phyloP scores from a whole-genome alignment of 495 filamentous ascomycete species.

The Polyplosphaeria fusca region DNA sequence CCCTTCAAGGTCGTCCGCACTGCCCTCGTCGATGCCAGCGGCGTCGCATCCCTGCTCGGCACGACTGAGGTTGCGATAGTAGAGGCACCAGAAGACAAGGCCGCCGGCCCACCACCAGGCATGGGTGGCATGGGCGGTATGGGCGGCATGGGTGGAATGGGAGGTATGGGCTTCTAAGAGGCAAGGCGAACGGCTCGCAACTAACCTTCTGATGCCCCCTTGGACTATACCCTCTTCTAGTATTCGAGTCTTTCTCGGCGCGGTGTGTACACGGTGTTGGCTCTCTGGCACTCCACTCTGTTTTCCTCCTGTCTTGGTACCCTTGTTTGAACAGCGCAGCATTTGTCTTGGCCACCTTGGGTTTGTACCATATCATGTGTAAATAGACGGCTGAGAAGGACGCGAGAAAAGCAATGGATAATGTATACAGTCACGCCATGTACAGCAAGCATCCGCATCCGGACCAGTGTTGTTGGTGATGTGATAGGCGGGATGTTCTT shows the following conservation, averaged over 20 bases:
- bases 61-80: conserved; percentile 98
- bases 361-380: conserved; percentile 35
- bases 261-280: conserved; percentile 27
- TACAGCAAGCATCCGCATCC: background rate
- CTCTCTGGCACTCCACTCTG: conserved; percentile 30
- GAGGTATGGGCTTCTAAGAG: conserved; percentile 35
- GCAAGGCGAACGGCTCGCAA: conserved; percentile 11
- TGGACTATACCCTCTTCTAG: conserved; percentile 29
- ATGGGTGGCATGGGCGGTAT: conserved; percentile 56
- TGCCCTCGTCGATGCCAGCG: conserved; percentile 86
- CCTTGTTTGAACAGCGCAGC: conserved; percentile 22
- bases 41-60: conserved; percentile 93
- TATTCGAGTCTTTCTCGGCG: conserved; percentile 9
- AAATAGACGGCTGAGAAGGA: conserved; percentile 12
- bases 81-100: conserved; percentile 93
- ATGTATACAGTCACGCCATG: background rate
- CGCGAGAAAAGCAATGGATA: conserved; percentile 5
- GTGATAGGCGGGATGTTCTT: background rate
- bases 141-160: conserved; percentile 32
- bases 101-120: conserved; percentile 46
- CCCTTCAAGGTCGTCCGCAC: conserved; percentile 99
- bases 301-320: conserved; percentile 19
- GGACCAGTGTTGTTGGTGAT: background rate
- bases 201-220: conserved; percentile 17
- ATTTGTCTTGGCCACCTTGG: conserved; percentile 20